Evolutionary conservation across 2,329 filamentous ascomycete species (phyloP).

Genomic region (Aureobasidium sp.): DNA sequence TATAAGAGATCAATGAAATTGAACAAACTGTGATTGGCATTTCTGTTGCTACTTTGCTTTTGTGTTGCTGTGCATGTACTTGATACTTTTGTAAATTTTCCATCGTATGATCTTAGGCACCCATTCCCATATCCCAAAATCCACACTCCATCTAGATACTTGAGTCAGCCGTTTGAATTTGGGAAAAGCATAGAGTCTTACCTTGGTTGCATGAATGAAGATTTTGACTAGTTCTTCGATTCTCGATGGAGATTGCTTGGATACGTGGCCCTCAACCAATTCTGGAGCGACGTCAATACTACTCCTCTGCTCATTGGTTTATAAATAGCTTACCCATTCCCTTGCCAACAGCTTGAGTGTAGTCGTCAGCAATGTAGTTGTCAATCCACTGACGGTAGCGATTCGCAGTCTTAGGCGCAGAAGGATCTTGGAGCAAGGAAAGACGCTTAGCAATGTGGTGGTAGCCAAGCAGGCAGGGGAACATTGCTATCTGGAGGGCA

Average conservation of each 20-base stretch:
- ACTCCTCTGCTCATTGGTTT: neutral
- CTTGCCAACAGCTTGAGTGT: conserved; percentile 59
- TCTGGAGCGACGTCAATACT: conserved; percentile 34
- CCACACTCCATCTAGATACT: conserved; percentile 56
- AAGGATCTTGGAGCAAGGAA: conserved; percentile 49
- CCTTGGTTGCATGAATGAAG: conserved; percentile 80
- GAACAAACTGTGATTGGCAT: neutral
- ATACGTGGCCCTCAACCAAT: conserved; percentile 66
- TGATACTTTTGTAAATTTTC: neutral
- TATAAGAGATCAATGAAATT: neutral
- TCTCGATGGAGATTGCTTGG: conserved; percentile 62
- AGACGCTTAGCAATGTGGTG: conserved; percentile 68
- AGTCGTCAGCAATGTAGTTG: conserved; percentile 78
- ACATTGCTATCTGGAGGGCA: conserved; percentile 72
- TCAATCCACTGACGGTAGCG: conserved; percentile 86
- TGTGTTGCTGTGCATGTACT: neutral
- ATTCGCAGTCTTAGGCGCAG: conserved; percentile 20
- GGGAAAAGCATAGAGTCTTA: conserved; percentile 30
- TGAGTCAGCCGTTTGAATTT: neutral
- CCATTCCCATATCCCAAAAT: conserved; percentile 64
- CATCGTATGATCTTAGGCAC: neutral
- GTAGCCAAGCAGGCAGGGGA: conserved; percentile 87
- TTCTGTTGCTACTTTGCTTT: neutral
- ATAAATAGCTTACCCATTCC: conserved; percentile 52
- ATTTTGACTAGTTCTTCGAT: conserved; percentile 78